Conservation (phyloP, 257 asterid genomes). For the Solanum habrochaites region DNA sequence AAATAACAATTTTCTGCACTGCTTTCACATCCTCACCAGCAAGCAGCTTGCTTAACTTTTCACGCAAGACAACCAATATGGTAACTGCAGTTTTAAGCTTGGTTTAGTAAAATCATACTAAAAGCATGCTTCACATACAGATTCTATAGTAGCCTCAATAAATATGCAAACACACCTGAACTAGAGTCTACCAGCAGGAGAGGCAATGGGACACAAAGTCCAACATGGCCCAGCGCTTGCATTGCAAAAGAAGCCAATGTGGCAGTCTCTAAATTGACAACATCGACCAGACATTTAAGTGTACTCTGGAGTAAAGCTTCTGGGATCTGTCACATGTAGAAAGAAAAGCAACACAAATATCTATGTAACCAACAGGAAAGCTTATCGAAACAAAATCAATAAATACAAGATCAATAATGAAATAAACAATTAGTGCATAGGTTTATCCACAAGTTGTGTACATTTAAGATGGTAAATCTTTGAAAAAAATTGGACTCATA, state of each 20-base stretch:
- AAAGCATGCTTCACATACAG: not conserved
- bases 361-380: not conserved
- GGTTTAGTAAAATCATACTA: not conserved
- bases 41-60: slow-evolving; percentile 63
- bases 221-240: slow-evolving; percentile 97
- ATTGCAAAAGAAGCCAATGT: slow-evolving; percentile 78
- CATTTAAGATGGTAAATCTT: not conserved
- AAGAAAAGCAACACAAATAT: not conserved
- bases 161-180: slow-evolving; percentile 38
- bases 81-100: slow-evolving; percentile 38
- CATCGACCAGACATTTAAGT: slow-evolving; percentile 63
- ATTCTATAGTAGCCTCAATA: not conserved
- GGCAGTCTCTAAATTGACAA: slow-evolving; percentile 53
- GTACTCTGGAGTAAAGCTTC: slow-evolving; percentile 60
- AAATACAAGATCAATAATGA: not conserved
- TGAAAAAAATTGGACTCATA: not conserved
- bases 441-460: not conserved
- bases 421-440: not conserved
- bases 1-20: slow-evolving; percentile 65
- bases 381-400: not conserved
- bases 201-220: slow-evolving; percentile 70
- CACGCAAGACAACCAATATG: slow-evolving; percentile 47
- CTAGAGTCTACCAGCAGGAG: slow-evolving; percentile 45
- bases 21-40: slow-evolving; percentile 82
- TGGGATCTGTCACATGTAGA: slow-evolving; percentile 43